phyloP scores from a whole-genome alignment of 768 basidiomycete genomes.

The Ramaria rubella region DNA sequence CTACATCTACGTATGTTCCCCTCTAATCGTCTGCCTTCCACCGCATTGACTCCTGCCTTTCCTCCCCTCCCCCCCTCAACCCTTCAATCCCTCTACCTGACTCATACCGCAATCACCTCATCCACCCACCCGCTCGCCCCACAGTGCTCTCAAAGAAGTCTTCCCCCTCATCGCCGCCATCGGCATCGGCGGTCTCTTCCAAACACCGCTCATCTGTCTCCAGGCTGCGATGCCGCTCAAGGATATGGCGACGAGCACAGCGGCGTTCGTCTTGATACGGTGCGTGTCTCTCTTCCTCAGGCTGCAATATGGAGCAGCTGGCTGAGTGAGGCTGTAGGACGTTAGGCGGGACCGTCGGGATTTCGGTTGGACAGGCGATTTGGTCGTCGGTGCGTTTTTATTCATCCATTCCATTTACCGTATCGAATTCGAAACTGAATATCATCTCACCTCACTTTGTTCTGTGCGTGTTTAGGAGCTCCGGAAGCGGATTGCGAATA shows the following conservation, averaged over 20 bases:
- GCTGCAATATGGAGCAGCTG: not conserved
- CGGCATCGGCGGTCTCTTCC: slow-evolving; percentile 60
- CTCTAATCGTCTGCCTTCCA: too few relatives aligned
- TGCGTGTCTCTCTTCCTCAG: slow-evolving; percentile 20
- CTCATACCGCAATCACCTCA: not conserved
- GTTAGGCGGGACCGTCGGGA: slow-evolving; percentile 71
- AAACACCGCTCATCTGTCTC: slow-evolving; percentile 64
- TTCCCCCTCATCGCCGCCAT: slow-evolving; percentile 61
- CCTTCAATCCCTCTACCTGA: not conserved
- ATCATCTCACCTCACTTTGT: not conserved
- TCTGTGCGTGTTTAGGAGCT: slow-evolving; percentile 19
- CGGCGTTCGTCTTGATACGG: slow-evolving; percentile 66
- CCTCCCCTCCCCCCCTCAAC: too few relatives aligned
- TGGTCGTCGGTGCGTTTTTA: slow-evolving; percentile 44
- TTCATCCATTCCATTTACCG: not conserved
- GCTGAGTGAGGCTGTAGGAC: slow-evolving; percentile 34
- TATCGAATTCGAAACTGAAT: not conserved
- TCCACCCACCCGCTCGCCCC: too few relatives aligned
- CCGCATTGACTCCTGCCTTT: too few relatives aligned
- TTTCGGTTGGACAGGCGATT: slow-evolving; percentile 67
- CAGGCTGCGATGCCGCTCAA: slow-evolving; percentile 85
- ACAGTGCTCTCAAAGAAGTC: slow-evolving; percentile 58
- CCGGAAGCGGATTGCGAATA: slow-evolving; percentile 30
- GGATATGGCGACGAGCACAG: slow-evolving; percentile 80
- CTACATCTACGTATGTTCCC: slow-evolving; percentile 45